Conservation (phyloP, 768 basidiomycete species). For the Hygrocybe coccinea region DNA sequence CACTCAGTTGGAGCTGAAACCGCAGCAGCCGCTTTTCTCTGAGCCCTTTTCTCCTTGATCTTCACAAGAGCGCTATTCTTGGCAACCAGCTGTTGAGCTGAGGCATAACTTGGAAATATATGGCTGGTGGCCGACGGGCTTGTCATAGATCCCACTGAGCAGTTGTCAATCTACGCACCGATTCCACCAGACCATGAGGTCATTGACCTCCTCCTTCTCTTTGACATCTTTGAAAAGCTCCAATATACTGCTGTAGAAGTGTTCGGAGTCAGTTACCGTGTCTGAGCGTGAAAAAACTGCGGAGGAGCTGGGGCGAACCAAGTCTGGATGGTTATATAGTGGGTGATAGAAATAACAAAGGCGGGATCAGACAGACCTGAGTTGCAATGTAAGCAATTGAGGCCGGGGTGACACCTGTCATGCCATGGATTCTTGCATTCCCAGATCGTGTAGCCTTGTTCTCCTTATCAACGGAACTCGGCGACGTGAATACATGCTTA, state of each 20-base stretch:
- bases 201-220: background rate
- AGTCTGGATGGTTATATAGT: background rate
- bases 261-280: background rate
- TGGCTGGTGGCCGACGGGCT: background rate
- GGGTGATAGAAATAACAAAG: background rate
- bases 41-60: background rate
- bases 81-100: background rate
- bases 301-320: background rate
- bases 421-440: conserved; percentile 5
- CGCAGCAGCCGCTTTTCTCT: too few species aligned
- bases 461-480: background rate
- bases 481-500: background rate
- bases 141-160: background rate
- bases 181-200: conserved; percentile 4
- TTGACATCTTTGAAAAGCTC: conserved; percentile 1
- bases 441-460: background rate
- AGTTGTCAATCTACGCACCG: background rate
- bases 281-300: background rate
- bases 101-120: background rate
- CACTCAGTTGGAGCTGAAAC: too few species aligned
- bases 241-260: conserved; percentile 6
- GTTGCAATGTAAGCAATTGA: conserved; percentile 8
- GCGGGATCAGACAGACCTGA: background rate
- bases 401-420: conserved; percentile 2
- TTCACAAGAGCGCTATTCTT: background rate